Base-by-base conservation (phyloP, 208 protist genomes). In the Trypanosoma avium region DNA sequence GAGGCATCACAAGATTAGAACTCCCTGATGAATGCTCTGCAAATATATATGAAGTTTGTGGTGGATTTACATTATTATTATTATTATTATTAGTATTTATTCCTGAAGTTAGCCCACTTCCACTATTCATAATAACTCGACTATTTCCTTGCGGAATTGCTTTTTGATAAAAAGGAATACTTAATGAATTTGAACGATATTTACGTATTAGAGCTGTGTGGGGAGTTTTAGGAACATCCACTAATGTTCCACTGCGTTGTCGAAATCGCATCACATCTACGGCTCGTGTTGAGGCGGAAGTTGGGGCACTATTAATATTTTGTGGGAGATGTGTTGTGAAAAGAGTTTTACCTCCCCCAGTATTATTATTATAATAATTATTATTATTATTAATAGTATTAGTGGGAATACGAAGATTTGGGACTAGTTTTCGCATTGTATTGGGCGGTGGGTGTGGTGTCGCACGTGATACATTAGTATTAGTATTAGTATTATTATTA, bases 1-100 rank as follows among this genome's bases (percentile, higher is more conserved):
- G 21, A 9, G 29, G 32, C 22, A 47, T 10, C 1, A 46, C 33
- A 13, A 22, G 29, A 5, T 19, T 13, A 3, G 54, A 5, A 4
- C 8, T 15, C 0, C 19, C 54, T 47, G 38, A 15, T 10, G 21
- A 21, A 10, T 47, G 7, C 3, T 4, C 4, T 17, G 7, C 54
- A 32, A 60, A 60, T 0, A 60, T 60, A 17, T 13, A 27, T 47
- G 54, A 60, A 6, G 35, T 17, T 21, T 43, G 35, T 32, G 54
- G 35, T 5, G 35, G 10, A 27, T 19, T 17, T 9, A 42, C 17
- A 15, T 15, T 5, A 24, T n/a, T 49, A 24, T 9, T n/a, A 8
- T 9, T n/a, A 49, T 9, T 6, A 5, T 5, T 17, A 38, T 38
- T 38, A 5, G 33, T 10, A 38, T 10, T 38, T 13, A 38, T 10